Base-by-base conservation (phyloP, 495 filamentous ascomycete genomes). In the Endocarpon pusillum region DNA sequence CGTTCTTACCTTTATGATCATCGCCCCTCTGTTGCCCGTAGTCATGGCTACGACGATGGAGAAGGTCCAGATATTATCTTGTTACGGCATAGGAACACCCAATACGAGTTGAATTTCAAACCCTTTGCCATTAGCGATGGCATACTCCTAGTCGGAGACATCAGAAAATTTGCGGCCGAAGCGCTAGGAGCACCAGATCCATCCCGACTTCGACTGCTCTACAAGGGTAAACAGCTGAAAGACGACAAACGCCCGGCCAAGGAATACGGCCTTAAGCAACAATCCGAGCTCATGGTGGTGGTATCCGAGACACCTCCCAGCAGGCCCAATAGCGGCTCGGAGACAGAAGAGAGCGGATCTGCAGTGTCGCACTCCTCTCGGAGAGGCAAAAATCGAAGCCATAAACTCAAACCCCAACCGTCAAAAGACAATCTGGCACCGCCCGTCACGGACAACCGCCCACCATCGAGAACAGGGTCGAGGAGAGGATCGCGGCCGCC, bases 41-140 rank as follows among this genome's bases (percentile, higher is more conserved):
- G 19, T 31, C 28, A 31, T 14, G 12, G 12, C 19, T n/a, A 5
- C 12, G 53, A 52, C 34, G 49, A 57, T n/a, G 43, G 48, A 14
- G 77, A 77, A 29, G 12, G 28, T 17, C 81, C 84, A 24, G 85
- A 94, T 52, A 65, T 81, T 10, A 57, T 94, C 11, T 46, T 81
- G n/a, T 65, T 91, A 38, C 75, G 71, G 48, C 66, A 83, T 55
- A 73, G 72, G 41, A 65, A 69, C 33, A 55, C 70, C 33, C 75
- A 67, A n/a, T 82, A 84, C 47, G 72, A 74, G 0, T 61, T 83
- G 11, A 74, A 78, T 41, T 92, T 92, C 52, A 77, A 76, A 1
- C 70, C 81, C 3, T 86, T 76, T 47, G 74, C 75, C 21, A 93
- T 94, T 51, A 71, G 71, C 34, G 79, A 86, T 44, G 81, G 81